Conservation (phyloP, 2,329 filamentous ascomycete genomes). For the Fusarium begoniae region DNA sequence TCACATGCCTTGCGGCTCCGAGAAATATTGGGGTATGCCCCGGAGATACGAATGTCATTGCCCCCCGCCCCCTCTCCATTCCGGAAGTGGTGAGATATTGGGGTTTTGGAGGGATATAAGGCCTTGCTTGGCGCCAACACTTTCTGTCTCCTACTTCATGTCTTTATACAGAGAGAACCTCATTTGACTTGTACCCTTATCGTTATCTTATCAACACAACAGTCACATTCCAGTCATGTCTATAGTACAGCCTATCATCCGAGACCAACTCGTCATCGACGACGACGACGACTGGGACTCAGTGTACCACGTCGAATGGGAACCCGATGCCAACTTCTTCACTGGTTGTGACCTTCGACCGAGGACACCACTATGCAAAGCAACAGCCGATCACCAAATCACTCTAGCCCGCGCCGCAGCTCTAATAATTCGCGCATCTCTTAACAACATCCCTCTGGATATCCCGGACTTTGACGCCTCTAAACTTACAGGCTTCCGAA, state of each 20-base stretch:
- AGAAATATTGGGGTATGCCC: constrained; percentile 7
- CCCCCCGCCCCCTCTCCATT: not conserved
- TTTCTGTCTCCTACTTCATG: rapidly evolving
- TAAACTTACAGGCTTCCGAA: not conserved
- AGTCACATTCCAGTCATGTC: not conserved
- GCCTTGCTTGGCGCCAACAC: not conserved
- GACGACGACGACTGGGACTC: constrained; percentile 10
- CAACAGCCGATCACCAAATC: constrained; percentile 2
- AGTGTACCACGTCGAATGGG: constrained; percentile 10
- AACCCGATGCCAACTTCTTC: constrained; percentile 12
- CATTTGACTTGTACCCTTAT: rapidly evolving
- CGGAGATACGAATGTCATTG: not conserved
- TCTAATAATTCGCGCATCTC: constrained; percentile 13
- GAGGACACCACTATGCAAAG: not conserved
- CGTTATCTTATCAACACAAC: not conserved
- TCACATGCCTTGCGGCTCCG: constrained; percentile 21
- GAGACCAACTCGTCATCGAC: not conserved
- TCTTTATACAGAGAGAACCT: no score
- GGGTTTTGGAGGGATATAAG: not conserved
- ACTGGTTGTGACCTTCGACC: not conserved
- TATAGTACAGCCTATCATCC: constrained; percentile 4
- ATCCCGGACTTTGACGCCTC: constrained; percentile 1
- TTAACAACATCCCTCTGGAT: constrained; percentile 14
- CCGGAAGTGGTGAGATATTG: constrained; percentile 3
- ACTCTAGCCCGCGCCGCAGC: constrained; percentile 14